Evolutionary conservation across 2,329 filamentous ascomycete genomes (phyloP).

Genomic region (Monosporascus sp.): DNA sequence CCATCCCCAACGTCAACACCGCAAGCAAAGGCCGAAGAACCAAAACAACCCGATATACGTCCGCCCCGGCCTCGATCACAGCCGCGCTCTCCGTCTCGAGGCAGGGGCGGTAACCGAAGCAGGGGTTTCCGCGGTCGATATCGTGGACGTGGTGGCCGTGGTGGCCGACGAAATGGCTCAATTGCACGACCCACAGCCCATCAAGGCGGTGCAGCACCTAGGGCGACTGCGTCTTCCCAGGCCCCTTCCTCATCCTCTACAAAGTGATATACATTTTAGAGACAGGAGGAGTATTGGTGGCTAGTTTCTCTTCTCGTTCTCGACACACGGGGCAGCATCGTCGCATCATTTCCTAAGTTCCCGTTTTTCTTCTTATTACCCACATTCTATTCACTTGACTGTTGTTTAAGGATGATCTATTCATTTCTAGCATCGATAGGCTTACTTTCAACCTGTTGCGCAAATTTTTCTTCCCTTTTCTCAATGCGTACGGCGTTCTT

Average conservation of each 20-base stretch:
- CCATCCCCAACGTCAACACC: background rate
- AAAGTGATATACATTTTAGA: background rate
- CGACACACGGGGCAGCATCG: background rate
- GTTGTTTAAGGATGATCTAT: background rate
- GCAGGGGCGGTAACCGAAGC: conserved; percentile 8
- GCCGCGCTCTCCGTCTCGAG: conserved; percentile 10
- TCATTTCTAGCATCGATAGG: background rate
- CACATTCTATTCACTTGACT: background rate
- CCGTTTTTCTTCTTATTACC: background rate
- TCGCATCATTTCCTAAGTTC: no score
- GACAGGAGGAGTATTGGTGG: background rate
- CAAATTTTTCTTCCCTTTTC: background rate
- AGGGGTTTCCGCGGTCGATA: conserved; percentile 17
- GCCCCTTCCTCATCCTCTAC: background rate
- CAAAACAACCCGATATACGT: background rate
- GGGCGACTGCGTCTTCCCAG: background rate
- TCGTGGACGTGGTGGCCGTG: conserved; percentile 20
- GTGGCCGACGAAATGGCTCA: conserved; percentile 18
- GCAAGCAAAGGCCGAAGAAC: conserved; percentile 1
- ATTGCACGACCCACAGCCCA: conserved; percentile 10
- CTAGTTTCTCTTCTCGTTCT: background rate
- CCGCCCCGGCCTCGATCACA: conserved; percentile 4
- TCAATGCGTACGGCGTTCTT: background rate
- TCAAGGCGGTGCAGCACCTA: conserved; percentile 1
- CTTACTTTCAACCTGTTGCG: background rate